Percentiles rank a stretch among this genome's conserved stretches.
Evolutionary conservation across 768 basidiomycete genomes (phyloP).

Genomic region (Hysterangium stoloniferum): DNA sequence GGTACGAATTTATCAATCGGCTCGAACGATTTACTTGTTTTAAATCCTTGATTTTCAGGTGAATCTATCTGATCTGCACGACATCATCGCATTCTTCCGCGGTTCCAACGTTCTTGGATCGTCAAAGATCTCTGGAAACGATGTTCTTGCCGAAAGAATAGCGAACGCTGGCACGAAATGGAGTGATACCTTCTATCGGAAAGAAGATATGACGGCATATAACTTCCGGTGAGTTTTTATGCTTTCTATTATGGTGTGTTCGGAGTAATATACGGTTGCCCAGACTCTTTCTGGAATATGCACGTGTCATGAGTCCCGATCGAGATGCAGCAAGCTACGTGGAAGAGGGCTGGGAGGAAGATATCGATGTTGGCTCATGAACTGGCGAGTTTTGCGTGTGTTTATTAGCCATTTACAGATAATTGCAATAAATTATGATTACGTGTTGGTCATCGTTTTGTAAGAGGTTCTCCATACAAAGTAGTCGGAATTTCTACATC

Average conservation of each 20-base stretch:
- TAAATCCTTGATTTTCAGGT: constrained; percentile 19
- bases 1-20: neutral
- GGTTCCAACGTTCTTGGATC: constrained; percentile 32
- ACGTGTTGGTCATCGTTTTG: too few species aligned
- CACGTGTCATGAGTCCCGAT: constrained; percentile 40
- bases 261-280: neutral
- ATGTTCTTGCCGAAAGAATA: constrained; percentile 48
- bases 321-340: constrained; percentile 37
- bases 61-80: constrained; percentile 61
- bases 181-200: constrained; percentile 51
- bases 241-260: neutral
- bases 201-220: constrained; percentile 53
- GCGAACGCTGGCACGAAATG: constrained; percentile 49
- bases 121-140: constrained; percentile 33
- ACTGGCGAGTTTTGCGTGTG: too few species aligned
- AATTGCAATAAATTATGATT: too few species aligned
- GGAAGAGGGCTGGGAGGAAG: too few species aligned
- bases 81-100: constrained; percentile 65
- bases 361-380: too few species aligned
- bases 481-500: too few species aligned
- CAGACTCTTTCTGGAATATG: constrained; percentile 48
- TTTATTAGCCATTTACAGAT: too few species aligned
- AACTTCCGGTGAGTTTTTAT: constrained; percentile 39
- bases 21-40: neutral
- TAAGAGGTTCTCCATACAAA: too few species aligned